Evolutionary conservation across 495 filamentous ascomycete species (phyloP), one percentile per base, ranked within the genome.

Genomic region (Xylaria castorea): DNA sequence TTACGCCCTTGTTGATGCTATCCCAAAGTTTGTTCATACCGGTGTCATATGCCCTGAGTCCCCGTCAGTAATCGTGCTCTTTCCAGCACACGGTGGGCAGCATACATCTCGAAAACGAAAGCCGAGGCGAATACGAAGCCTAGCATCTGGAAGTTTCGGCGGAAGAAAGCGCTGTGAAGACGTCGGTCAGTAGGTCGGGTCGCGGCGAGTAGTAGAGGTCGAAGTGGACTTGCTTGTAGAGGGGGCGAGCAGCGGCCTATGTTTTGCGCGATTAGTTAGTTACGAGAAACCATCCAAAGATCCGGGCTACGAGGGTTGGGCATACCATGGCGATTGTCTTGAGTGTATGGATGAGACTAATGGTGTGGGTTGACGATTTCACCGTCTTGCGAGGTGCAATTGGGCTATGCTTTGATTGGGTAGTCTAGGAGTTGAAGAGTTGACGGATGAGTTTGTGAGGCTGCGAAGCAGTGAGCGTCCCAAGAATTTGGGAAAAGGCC

Each of bases 91-190:
- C 58, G 58, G 44, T 46, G 51, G 27, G 66, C 44, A 22, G 85
- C 93, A 70, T 87, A 99, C 97, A 98, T 88, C 86, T 98, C 93
- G 79, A 97, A 95, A 66, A 88, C 93, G 81, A 99, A 99, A 71
- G 94, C 97, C 66, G 89, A 85, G 73, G 83, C 87, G 83, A 99
- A 98, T 77, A 98, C 92, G 46, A 87, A 86, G 64, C 91, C 93
- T 71, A 99, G 87, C 87, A 95, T 97, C 81, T 91, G 85, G 72
- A 88, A 89, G 86, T 99, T 98, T 79, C 86, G 89, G 81, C 92
- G 91, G 86, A 98, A 91, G 76, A 99, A 78, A 78, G 87, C 80
- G 86, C 97, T 98, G 84, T 34, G 34, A 44, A 22, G 66, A 69
- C 71, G 75, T 74, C 66, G 64, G 60, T 60, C 34, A 42, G 50